These are phyloP conservation scores for Pseudocercospora eumusae DNA, from an alignment of 2,329 filamentous ascomycete genomes.

Conservation along the genomic window DNA sequence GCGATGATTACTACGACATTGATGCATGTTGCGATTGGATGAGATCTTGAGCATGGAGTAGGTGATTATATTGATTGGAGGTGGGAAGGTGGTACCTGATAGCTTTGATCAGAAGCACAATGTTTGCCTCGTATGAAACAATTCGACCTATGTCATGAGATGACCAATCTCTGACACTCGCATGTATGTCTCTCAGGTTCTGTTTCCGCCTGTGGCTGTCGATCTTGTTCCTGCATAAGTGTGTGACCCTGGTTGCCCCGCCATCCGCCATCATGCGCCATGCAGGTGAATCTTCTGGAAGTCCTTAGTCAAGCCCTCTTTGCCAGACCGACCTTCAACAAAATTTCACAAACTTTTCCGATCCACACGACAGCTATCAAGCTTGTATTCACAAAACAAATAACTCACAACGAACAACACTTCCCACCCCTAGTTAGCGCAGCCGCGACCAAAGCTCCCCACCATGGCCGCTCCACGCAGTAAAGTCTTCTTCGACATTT, in stretches of 20 bases:
- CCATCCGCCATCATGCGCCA: too few relatives aligned
- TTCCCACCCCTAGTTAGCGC: neutral
- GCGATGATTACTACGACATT: constrained; percentile 4
- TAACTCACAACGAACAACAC: neutral
- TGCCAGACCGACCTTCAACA: neutral
- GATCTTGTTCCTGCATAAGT: constrained; percentile 7
- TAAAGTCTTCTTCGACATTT: constrained; percentile 91
- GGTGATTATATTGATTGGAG: neutral
- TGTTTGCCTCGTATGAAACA: neutral
- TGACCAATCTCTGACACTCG: neutral
- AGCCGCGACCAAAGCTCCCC: neutral
- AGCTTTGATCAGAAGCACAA: neutral
- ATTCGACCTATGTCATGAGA: too few relatives aligned
- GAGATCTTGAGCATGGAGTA: neutral
- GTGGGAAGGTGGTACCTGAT: neutral
- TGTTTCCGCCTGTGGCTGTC: neutral
- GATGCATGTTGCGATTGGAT: neutral
- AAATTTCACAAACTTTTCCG: neutral
- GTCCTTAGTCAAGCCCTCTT: neutral
- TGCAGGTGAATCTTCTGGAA: constrained; percentile 8
- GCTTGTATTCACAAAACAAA: too few relatives aligned
- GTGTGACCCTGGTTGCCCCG: neutral
- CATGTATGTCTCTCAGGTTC: neutral
- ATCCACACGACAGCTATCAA: neutral
- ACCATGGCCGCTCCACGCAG: constrained; percentile 53